Conservation (phyloP, 345 rosid genomes). For the Citrus inodora region DNA sequence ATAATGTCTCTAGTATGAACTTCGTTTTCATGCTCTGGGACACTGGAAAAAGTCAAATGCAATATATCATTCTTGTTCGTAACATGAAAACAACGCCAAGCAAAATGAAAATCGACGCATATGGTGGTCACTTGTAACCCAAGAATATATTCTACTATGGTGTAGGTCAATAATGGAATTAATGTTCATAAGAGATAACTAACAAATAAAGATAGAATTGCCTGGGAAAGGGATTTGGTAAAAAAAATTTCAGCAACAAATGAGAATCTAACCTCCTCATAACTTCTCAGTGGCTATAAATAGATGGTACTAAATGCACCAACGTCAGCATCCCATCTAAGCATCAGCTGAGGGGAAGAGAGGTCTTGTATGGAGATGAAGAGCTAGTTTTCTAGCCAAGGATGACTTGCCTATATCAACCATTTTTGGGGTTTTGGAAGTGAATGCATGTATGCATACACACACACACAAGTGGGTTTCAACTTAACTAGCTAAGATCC, state of each 20-base stretch:
- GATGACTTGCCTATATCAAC: not conserved
- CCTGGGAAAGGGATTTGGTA: not conserved
- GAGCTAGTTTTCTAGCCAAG: slow-evolving; percentile 3
- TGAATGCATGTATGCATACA: not conserved
- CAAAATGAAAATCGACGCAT: not conserved
- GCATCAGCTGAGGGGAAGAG: not conserved
- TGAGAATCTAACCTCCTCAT: not conserved
- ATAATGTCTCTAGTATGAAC: not conserved
- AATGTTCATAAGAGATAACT: not conserved
- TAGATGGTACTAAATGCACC: not conserved
- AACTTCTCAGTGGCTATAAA: not conserved
- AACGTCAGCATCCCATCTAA: not conserved
- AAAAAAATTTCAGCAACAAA: not conserved
- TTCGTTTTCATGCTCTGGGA: not conserved
- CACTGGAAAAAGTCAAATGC: not conserved
- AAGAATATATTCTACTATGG: not conserved
- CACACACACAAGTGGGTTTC: not conserved
- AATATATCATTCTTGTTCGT: not conserved
- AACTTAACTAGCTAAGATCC: not conserved
- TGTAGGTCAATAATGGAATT: not conserved
- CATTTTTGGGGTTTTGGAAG: not conserved
- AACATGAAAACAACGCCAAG: not conserved
- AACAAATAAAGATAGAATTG: not conserved
- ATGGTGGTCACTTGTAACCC: not conserved
- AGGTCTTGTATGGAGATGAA: not conserved